Evolutionary conservation across 2,329 filamentous ascomycete species (phyloP).

Genomic region (Penicillium freii): DNA sequence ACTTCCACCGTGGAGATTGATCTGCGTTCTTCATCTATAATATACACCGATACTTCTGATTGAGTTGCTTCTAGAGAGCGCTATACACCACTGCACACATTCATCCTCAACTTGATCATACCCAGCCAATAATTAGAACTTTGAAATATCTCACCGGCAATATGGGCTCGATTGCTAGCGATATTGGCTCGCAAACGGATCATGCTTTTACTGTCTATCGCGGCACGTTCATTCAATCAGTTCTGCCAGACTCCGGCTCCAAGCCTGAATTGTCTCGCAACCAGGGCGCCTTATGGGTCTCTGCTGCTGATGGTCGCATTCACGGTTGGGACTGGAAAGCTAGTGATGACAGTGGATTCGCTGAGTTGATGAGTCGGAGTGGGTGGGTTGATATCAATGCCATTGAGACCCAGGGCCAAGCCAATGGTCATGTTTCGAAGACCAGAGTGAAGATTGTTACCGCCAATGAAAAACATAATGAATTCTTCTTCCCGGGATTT

Average conservation of each 20-base stretch:
- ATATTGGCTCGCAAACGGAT: constrained; percentile 7
- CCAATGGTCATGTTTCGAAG: constrained; percentile 2
- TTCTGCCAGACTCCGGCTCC: constrained; percentile 26
- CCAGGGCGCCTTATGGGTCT: constrained; percentile 47
- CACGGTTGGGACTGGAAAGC: constrained; percentile 37
- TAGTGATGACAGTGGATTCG: constrained; percentile 24
- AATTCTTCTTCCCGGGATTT: constrained; percentile 50
- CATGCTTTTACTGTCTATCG: constrained; percentile 50
- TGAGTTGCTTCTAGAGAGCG: neutral
- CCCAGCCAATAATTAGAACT: neutral
- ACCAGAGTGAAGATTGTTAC: constrained; percentile 35
- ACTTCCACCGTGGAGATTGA: neutral
- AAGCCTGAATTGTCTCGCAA: constrained; percentile 53
- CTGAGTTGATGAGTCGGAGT: constrained; percentile 30
- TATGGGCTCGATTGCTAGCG: constrained; percentile 1
- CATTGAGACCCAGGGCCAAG: constrained; percentile 2
- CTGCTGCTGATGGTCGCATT: constrained; percentile 33
- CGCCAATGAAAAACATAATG: constrained; percentile 42
- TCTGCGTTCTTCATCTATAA: neutral
- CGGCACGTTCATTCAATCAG: constrained; percentile 62
- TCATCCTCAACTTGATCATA: neutral
- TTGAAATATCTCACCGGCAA: neutral
- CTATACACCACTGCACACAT: neutral
- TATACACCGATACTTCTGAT: neutral
- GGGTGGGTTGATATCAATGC: constrained; percentile 33